A percentile compares a stretch with the other conserved stretches of the same genome.
These are phyloP conservation scores for Diaporthe ilicicola DNA, from an alignment of 2,329 filamentous ascomycete species.

Conservation along the genomic window DNA sequence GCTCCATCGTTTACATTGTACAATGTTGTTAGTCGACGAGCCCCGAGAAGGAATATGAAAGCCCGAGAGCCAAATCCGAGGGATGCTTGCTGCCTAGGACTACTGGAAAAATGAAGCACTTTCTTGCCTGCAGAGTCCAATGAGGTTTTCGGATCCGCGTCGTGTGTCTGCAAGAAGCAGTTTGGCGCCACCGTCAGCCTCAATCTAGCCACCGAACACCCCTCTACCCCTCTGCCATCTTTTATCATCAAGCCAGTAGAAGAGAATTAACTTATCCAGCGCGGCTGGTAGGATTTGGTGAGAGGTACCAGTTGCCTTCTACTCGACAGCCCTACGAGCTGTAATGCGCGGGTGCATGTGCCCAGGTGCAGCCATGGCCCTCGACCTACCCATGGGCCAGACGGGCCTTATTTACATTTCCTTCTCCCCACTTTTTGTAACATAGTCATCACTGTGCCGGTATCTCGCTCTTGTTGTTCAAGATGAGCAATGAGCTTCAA, in stretches of 20 bases:
- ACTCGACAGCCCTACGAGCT: neutral
- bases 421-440: neutral
- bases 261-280: neutral
- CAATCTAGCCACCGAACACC: neutral
- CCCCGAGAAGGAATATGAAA: neutral
- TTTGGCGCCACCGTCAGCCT: conserved; percentile 17
- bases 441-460: neutral
- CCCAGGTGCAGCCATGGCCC: neutral
- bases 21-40: neutral
- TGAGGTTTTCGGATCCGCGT: neutral
- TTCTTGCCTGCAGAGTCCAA: neutral
- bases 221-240: neutral
- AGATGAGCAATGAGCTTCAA: neutral
- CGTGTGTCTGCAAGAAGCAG: conserved; percentile 13
- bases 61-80: neutral
- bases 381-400: neutral
- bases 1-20: neutral
- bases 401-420: neutral
- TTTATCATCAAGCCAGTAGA: conserved; percentile 2
- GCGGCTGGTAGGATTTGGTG: neutral
- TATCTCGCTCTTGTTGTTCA: no score
- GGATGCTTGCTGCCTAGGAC: conserved; percentile 5
- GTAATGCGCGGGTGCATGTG: neutral
- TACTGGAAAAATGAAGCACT: no score
- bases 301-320: neutral